Percentiles rank a stretch among this genome's conserved stretches.
These are phyloP conservation scores for Alternaria hordeiaustralica DNA, from an alignment of 2,329 filamentous ascomycete genomes.

Conservation along the genomic window DNA sequence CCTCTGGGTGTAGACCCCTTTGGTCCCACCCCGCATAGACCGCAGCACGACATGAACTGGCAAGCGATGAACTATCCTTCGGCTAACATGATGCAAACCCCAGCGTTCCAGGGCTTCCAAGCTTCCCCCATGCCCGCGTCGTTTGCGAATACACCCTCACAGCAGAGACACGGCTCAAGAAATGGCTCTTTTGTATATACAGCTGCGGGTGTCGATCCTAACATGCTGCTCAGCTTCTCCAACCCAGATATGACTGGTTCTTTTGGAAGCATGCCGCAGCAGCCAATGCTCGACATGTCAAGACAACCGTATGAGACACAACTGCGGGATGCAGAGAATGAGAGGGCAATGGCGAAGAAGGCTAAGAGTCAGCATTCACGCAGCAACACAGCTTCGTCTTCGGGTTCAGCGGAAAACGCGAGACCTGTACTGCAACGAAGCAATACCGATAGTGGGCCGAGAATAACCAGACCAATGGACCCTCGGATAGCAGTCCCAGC, in stretches of 20 bases:
- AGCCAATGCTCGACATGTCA: conserved; percentile 17
- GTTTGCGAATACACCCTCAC: conserved; percentile 29
- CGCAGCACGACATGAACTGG: conserved; percentile 41
- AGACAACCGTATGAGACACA: conserved; percentile 51
- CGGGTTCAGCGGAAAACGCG: conserved; percentile 39
- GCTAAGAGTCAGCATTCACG: conserved; percentile 48
- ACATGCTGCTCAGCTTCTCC: conserved; percentile 54
- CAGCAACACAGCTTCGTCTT: conserved; percentile 49
- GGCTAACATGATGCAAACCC: conserved; percentile 40
- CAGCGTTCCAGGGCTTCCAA: conserved; percentile 43
- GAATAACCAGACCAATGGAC: conserved; percentile 40
- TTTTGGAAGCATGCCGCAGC: conserved; percentile 36
- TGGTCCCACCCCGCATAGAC: conserved; percentile 44
- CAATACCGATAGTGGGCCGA: conserved; percentile 54
- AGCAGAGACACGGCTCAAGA: conserved; percentile 27
- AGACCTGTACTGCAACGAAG: conserved; percentile 52
- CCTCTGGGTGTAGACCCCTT: conserved; percentile 42
- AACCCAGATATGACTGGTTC: conserved; percentile 35
- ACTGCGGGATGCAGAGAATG: conserved; percentile 41
- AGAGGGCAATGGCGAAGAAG: conserved; percentile 42
- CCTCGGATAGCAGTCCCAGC: conserved; percentile 32
- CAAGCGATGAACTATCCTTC: conserved; percentile 39
- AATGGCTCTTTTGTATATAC: conserved; percentile 44
- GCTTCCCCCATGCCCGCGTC: conserved; percentile 34
- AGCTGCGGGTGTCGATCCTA: conserved; percentile 56